Evolutionary conservation across 1,139 yeast species (phyloP), one percentile per base, ranked within the genome.

Genomic region (Wickerhamomyces sp.): DNA sequence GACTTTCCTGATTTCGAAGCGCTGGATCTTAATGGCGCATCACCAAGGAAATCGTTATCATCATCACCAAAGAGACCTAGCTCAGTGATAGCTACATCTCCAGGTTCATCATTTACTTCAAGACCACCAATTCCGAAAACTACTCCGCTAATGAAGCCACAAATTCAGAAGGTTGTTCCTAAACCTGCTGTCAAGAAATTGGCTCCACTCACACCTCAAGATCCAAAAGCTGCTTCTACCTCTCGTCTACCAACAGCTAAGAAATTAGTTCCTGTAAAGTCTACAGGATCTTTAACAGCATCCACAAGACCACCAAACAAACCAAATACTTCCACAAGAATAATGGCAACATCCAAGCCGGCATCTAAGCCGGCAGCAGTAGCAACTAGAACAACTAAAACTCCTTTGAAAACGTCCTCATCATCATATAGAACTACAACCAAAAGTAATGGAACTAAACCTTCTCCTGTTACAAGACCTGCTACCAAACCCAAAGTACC

Each of bases 101-200:
- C 38, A 14, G 15, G 24, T n/a, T 10, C 14, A 7, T 27, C 38
- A 22, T 19, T 43, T 20, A 25, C 32, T 5, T 24, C 39, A 20
- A 33, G 42, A 21, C 44, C 45, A 2, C 42, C 48, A 22, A 34
- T 43, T 6, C 46, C 48, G 3, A 43, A 36, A 18, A 44, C 47
- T 7, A 35, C 31, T 4, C 42, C 45, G 13, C n/a, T 43, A 8
- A 28, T 41, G 3, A 22, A 36, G 13, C 26, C 44, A 2, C 38
- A 38, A 31, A 38, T 22, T 36, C 35, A 34, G 24, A 17, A 27
- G n/a, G n/a, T 30, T 9, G 16, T 34, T 14, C 29, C 33, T 13
- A 24, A 20, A 14, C 27, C 27, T 24, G 14, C n/a, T 24, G 27
- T 10, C 19, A 41, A 38, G n/a, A 39, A 31, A 26, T 36, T 37